phyloP scores from a whole-genome alignment of 495 filamentous ascomycete species.

The Mytilinidion resinicola region DNA sequence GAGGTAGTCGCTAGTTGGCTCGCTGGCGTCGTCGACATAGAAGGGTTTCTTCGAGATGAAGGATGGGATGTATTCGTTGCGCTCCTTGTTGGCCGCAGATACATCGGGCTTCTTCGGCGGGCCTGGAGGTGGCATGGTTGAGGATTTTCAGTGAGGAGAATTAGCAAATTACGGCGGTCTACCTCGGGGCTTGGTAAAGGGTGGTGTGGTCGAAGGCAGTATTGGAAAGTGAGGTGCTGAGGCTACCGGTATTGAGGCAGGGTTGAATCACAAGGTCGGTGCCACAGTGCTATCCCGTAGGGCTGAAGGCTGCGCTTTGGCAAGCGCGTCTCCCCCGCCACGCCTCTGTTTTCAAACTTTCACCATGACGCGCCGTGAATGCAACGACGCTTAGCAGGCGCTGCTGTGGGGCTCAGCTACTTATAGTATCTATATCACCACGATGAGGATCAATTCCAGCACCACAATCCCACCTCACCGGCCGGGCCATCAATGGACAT shows the following conservation, averaged over 20 bases:
- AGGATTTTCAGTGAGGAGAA: constrained; percentile 1
- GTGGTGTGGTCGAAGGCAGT: neutral
- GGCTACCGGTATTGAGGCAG: neutral
- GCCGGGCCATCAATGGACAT: constrained; percentile 33
- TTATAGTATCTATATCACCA: neutral
- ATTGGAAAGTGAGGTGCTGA: neutral
- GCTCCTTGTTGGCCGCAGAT: constrained; percentile 33
- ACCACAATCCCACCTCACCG: neutral
- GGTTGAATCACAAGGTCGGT: too few species aligned
- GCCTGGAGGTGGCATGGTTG: constrained; percentile 31
- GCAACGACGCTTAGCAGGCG: neutral
- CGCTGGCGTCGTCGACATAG: constrained; percentile 77
- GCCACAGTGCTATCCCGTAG: too few species aligned
- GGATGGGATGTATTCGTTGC: constrained; percentile 95
- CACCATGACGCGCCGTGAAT: constrained; percentile 4
- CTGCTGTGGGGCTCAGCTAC: neutral
- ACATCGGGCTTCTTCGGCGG: constrained; percentile 34
- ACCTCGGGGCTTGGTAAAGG: constrained; percentile 12
- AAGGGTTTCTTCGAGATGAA: constrained; percentile 99
- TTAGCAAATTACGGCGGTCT: too few species aligned
- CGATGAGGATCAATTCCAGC: neutral
- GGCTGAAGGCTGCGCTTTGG: constrained; percentile 20
- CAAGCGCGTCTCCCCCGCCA: constrained; percentile 11
- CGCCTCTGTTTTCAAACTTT: constrained; percentile 1
- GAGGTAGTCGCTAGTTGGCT: constrained; percentile 73